A percentile compares a stretch with the other conserved stretches of the same genome.
phyloP scores from a whole-genome alignment of 441 rosid genomes.

The Francoa sonchifolia region DNA sequence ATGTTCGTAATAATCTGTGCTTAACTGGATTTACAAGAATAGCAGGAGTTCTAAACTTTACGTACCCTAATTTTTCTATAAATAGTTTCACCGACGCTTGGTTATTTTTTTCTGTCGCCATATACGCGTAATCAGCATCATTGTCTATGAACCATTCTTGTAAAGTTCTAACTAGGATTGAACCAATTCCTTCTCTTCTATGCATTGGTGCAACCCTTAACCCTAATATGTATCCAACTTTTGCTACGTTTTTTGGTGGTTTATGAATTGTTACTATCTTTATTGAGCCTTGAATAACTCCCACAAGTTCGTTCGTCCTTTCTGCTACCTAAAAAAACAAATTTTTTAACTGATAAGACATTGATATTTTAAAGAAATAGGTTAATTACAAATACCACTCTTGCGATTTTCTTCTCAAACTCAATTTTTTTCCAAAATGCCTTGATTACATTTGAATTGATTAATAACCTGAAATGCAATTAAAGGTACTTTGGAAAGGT shows the following conservation, averaged over 20 bases:
- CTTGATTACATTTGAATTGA: no score
- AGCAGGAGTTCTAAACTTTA: constrained; percentile 40
- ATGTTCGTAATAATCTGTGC: constrained; percentile 13
- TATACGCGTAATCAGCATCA: constrained; percentile 51
- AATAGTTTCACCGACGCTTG: constrained; percentile 51
- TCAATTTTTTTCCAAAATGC: no score
- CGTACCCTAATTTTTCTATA: constrained; percentile 34
- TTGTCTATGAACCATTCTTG: constrained; percentile 56
- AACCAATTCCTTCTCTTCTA: constrained; percentile 48
- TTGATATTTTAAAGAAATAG: no score
- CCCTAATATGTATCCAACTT: constrained; percentile 55
- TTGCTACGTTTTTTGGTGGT: constrained; percentile 28
- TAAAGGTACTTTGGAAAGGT: no score
- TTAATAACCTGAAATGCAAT: no score
- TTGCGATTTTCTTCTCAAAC: no score
- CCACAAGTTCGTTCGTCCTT: constrained; percentile 41
- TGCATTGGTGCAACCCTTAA: constrained; percentile 40
- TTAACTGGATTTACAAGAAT: constrained; percentile 59
- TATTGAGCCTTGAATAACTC: constrained; percentile 67
- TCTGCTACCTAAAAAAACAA: constrained; percentile 39
- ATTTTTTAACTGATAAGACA: constrained; percentile 5
- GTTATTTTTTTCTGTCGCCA: constrained; percentile 68
- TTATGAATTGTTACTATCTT: constrained; percentile 38
- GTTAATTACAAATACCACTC: no score
- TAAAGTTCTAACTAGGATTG: constrained; percentile 32